phyloP scores from a whole-genome alignment of 352 stramenopile genomes.

The Phytophthora pisi region DNA sequence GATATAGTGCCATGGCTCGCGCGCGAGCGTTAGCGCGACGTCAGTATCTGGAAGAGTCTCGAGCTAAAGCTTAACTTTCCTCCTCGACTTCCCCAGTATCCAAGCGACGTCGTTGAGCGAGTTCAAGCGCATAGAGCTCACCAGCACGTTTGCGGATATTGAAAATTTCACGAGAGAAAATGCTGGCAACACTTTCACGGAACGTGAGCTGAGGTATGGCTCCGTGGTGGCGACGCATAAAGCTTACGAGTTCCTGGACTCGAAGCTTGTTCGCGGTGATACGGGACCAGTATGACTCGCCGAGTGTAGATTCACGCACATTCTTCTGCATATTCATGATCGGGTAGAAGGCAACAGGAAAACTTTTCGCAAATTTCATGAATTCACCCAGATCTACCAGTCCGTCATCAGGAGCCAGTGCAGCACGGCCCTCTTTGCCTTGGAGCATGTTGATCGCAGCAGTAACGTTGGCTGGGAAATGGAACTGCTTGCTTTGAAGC shows the following conservation, averaged over 20 bases:
- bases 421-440: slow-evolving; percentile 34
- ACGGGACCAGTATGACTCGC: slow-evolving; percentile 47
- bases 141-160: slow-evolving; percentile 54
- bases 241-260: slow-evolving; percentile 55
- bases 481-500: slow-evolving; percentile 69
- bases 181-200: slow-evolving; percentile 42
- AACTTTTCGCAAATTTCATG: slow-evolving; percentile 57
- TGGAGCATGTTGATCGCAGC: slow-evolving; percentile 61
- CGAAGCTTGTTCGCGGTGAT: slow-evolving; percentile 58
- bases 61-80: slow-evolving; percentile 18
- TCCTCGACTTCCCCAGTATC: slow-evolving; percentile 13
- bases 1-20: slow-evolving; percentile 31
- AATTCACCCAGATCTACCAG: slow-evolving; percentile 55
- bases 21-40: slow-evolving; percentile 42
- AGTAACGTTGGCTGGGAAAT: slow-evolving; percentile 66
- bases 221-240: slow-evolving; percentile 65
- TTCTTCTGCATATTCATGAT: slow-evolving; percentile 71
- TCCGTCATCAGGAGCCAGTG: slow-evolving; percentile 38
- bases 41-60: slow-evolving; percentile 37
- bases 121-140: slow-evolving; percentile 51
- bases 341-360: slow-evolving; percentile 58
- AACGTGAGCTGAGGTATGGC: slow-evolving; percentile 49
- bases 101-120: slow-evolving; percentile 40
- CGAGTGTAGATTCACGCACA: slow-evolving; percentile 45
- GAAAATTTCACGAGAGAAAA: slow-evolving; percentile 56